phyloP scores from a whole-genome alignment of 192 early-diverging fungal genomes.

The Geranomyces michiganensis region DNA sequence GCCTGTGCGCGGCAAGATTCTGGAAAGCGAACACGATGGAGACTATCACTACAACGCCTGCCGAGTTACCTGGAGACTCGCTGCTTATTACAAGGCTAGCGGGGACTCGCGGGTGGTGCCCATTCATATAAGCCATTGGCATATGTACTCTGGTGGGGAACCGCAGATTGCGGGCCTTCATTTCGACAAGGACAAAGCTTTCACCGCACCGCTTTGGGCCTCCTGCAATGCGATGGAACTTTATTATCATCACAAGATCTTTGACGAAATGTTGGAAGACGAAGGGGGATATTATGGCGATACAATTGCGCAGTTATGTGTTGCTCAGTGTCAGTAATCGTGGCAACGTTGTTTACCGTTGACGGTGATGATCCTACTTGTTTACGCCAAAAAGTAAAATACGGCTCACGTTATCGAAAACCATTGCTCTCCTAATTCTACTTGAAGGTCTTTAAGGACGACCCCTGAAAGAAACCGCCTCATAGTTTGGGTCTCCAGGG shows the following conservation, averaged over 20 bases:
- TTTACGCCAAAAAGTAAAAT: too few species aligned
- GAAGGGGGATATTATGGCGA: constrained; percentile 11
- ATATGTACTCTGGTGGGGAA: background rate
- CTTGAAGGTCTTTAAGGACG: constrained; percentile 12
- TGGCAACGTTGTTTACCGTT: too few species aligned
- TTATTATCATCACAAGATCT: too few species aligned
- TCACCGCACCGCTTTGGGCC: constrained; percentile 17
- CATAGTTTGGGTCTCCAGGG: constrained; percentile 32
- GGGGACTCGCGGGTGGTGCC: constrained; percentile 5
- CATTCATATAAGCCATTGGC: too few species aligned
- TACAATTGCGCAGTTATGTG: background rate
- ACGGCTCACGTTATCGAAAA: background rate
- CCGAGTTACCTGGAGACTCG: background rate
- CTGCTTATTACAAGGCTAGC: background rate
- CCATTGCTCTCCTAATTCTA: constrained; percentile 21
- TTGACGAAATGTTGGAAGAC: constrained; percentile 15
- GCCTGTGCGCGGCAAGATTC: constrained; percentile 7
- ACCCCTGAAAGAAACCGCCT: constrained; percentile 19
- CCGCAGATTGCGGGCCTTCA: background rate
- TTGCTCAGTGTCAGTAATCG: background rate
- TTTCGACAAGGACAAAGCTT: constrained; percentile 4
- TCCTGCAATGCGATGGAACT: too few species aligned
- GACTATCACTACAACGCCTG: constrained; percentile 25
- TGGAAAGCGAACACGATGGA: constrained; percentile 20
- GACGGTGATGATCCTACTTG: too few species aligned